Conservation (phyloP, 1,284 basidiomycete species). For the Naganishia cerealis region DNA sequence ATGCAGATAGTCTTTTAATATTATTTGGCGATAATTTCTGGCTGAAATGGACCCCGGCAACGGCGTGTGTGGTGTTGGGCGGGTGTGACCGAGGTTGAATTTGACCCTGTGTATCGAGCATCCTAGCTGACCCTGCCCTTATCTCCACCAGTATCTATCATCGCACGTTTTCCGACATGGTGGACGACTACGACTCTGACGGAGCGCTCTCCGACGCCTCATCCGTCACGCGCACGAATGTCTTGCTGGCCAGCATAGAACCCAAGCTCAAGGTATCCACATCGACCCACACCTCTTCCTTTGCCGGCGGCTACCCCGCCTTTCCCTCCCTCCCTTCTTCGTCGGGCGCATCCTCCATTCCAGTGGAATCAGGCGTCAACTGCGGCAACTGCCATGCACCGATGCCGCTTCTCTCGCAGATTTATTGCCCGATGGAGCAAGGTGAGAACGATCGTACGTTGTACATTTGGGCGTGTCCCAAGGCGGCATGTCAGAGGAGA, state of each 20-base stretch:
- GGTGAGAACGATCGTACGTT: slow-evolving; percentile 54
- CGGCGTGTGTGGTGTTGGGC: neutral
- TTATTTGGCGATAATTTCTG: slow-evolving; percentile 32
- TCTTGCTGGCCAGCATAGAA: slow-evolving; percentile 27
- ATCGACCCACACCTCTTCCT: slow-evolving; percentile 42
- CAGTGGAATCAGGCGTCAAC: slow-evolving; percentile 38
- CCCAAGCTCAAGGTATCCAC: slow-evolving; percentile 23
- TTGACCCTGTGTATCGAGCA: neutral
- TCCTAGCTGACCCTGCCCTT: neutral
- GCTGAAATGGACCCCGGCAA: slow-evolving; percentile 16
- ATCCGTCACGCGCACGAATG: slow-evolving; percentile 21
- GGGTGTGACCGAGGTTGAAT: neutral
- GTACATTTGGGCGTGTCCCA: slow-evolving; percentile 52
- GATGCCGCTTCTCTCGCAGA: slow-evolving; percentile 52
- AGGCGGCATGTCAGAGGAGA: slow-evolving; percentile 46
- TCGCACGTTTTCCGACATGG: neutral
- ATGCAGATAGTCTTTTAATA: slow-evolving; percentile 26
- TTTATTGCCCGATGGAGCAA: slow-evolving; percentile 53
- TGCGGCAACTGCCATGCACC: slow-evolving; percentile 47
- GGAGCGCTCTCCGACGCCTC: slow-evolving; percentile 18
- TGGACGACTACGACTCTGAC: slow-evolving; percentile 26
- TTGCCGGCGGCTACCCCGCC: slow-evolving; percentile 52
- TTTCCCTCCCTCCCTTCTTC: slow-evolving; percentile 45
- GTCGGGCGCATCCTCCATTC: slow-evolving; percentile 19
- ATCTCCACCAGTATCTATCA: neutral